Evolutionary conservation across 768 basidiomycete genomes (phyloP).

Genomic region (Pisolithus albus): DNA sequence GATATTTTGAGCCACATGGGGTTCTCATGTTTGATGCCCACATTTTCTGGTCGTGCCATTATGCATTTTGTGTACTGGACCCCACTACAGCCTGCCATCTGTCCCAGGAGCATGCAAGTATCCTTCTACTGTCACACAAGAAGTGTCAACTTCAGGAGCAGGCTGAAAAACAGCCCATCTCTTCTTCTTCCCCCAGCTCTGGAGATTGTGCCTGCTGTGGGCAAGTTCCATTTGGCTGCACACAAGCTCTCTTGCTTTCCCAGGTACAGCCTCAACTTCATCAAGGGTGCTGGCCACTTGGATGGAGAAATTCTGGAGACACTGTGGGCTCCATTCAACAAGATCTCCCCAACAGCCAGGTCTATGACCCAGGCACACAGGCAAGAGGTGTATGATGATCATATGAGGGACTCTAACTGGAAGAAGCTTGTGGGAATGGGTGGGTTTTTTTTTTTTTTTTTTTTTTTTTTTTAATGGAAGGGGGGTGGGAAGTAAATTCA

Average conservation of each 20-base stretch:
- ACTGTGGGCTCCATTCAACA: conserved; percentile 26
- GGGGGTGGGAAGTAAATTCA: neutral
- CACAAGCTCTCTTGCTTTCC: conserved; percentile 17
- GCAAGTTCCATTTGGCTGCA: conserved; percentile 8
- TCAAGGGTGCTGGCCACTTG: conserved; percentile 22
- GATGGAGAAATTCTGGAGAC: conserved; percentile 32
- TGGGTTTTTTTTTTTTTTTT: conserved; percentile 2
- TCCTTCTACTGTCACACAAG: too few species aligned
- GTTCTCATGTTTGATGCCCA: too few species aligned
- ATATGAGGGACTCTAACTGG: conserved; percentile 30
- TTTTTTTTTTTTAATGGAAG: neutral
- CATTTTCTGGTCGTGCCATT: too few species aligned
- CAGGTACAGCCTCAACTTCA: conserved; percentile 19
- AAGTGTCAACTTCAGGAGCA: conserved; percentile 10
- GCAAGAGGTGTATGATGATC: conserved; percentile 15
- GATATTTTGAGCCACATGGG: too few species aligned
- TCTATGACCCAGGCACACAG: conserved; percentile 9
- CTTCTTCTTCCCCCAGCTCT: conserved; percentile 4
- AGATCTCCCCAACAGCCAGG: conserved; percentile 15
- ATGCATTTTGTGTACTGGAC: too few species aligned
- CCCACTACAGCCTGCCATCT: too few species aligned
- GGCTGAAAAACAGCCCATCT: neutral
- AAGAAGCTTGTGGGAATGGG: conserved; percentile 24
- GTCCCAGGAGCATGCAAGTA: too few species aligned
- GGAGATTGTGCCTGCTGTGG: conserved; percentile 12